A percentile compares a stretch with the other conserved stretches of the same genome.
phyloP scores from a whole-genome alignment of 495 filamentous ascomycete genomes.

The Tuber melanosporum region DNA sequence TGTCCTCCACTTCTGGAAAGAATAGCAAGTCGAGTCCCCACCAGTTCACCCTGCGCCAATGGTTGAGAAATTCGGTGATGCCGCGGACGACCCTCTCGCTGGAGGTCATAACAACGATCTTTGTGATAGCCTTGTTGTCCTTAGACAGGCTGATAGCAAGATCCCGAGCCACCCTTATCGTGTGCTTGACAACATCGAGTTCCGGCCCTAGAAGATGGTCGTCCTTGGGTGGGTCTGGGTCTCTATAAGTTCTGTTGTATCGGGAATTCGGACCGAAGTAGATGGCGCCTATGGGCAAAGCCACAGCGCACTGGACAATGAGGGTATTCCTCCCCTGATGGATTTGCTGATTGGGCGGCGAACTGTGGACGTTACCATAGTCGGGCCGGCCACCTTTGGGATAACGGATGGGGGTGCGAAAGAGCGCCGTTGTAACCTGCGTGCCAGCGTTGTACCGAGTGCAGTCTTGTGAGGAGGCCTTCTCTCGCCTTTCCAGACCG shows the following conservation, averaged over 20 bases:
- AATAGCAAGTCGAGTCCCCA: not conserved
- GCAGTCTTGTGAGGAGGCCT: not conserved
- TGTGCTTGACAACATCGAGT: constrained; percentile 12
- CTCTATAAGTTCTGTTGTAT: constrained; percentile 6
- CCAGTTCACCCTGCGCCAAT: constrained; percentile 12
- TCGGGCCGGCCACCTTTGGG: not conserved
- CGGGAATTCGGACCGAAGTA: constrained; percentile 19
- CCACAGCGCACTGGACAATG: constrained; percentile 8
- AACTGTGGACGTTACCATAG: not conserved
- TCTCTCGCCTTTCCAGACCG: not conserved
- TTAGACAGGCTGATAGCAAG: constrained; percentile 5
- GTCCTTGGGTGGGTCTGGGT: not conserved
- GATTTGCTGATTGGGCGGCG: not conserved
- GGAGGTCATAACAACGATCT: constrained; percentile 14
- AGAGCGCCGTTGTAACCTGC: not conserved
- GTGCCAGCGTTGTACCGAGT: not conserved
- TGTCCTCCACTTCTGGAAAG: constrained; percentile 6
- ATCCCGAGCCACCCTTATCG: constrained; percentile 9
- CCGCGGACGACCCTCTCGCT: constrained; percentile 5
- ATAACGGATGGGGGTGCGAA: not conserved
- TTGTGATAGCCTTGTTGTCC: constrained; percentile 15
- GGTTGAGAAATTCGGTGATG: constrained; percentile 14
- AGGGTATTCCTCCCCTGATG: constrained; percentile 9
- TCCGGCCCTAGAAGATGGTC: constrained; percentile 2
- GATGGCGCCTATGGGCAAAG: not conserved